Conservation (phyloP, 2,329 filamentous ascomycete genomes). For the Phialophora expanda region DNA sequence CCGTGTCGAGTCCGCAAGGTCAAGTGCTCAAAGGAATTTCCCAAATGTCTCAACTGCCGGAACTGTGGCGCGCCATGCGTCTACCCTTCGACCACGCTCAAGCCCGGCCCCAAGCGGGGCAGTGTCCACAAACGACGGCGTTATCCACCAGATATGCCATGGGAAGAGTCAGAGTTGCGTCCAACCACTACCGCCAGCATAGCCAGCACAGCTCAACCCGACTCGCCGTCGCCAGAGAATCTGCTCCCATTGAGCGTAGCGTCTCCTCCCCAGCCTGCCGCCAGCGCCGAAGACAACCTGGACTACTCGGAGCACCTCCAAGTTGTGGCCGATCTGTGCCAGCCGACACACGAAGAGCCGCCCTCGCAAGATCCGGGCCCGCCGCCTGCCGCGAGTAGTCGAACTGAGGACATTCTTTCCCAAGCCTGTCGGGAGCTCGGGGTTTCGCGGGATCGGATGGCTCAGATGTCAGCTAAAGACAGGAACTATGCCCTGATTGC, state of each 20-base stretch:
- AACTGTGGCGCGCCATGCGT: constrained; percentile 10
- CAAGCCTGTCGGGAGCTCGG: constrained; percentile 4
- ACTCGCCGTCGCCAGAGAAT: background rate
- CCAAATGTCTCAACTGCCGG: constrained; percentile 16
- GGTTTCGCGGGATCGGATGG: constrained; percentile 4
- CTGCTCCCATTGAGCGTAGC: background rate
- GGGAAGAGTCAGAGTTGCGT: background rate
- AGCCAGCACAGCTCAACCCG: background rate
- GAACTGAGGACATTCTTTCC: constrained; percentile 1
- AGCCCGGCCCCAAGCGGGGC: constrained; percentile 37
- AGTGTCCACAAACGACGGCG: constrained; percentile 21
- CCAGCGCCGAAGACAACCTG: constrained; percentile 25
- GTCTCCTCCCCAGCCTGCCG: background rate
- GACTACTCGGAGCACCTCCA: constrained; percentile 36
- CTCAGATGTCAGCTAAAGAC: constrained; percentile 15
- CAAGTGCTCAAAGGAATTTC: constrained; percentile 16
- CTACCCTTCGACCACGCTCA: constrained; percentile 24
- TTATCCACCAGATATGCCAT: background rate
- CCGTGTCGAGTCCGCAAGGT: constrained; percentile 23
- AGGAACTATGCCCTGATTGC: background rate
- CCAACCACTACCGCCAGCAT: background rate
- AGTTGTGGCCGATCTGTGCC: constrained; percentile 28
- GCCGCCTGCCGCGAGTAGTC: background rate
- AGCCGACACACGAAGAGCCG: constrained; percentile 12
- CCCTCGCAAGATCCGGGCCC: constrained; percentile 5